Percentiles rank a stretch among this genome's conserved stretches.
Conservation (phyloP, 2,329 filamentous ascomycete genomes). For the Epichloe bromicola region DNA sequence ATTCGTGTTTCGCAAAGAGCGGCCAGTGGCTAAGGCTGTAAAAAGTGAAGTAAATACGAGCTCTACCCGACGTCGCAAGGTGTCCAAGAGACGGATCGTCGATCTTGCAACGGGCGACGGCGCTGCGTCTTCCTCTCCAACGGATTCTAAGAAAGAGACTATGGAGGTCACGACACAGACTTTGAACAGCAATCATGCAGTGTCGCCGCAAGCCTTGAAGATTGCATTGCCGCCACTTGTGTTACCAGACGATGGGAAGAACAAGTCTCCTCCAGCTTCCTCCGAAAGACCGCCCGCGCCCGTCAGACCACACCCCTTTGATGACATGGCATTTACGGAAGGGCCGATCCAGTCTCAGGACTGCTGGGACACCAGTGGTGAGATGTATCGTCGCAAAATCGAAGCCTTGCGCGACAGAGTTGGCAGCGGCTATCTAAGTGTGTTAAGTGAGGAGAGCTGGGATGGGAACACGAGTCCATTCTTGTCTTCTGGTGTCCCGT, state of each 20-base stretch:
- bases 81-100: constrained; percentile 50
- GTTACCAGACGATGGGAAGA: constrained; percentile 21
- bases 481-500: constrained; percentile 12
- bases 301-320: background rate
- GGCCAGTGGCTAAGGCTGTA: constrained; percentile 36
- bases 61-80: constrained; percentile 46
- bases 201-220: constrained; percentile 29
- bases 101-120: constrained; percentile 45
- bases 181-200: constrained; percentile 28
- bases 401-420: constrained; percentile 76
- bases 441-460: constrained; percentile 67
- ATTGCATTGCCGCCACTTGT: constrained; percentile 19
- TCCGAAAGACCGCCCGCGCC: background rate
- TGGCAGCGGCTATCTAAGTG: constrained; percentile 76
- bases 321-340: background rate
- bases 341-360: constrained; percentile 30
- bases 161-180: constrained; percentile 10
- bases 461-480: constrained; percentile 26
- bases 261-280: constrained; percentile 4
- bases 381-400: constrained; percentile 77
- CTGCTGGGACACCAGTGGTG: constrained; percentile 58
- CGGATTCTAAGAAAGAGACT: constrained; percentile 13
- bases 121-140: constrained; percentile 13
- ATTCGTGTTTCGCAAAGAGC: constrained; percentile 45
- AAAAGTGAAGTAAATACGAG: constrained; percentile 45